Evolutionary conservation across 1,284 basidiomycete species (phyloP).

Genomic region (Paramarasmius palmivorus): DNA sequence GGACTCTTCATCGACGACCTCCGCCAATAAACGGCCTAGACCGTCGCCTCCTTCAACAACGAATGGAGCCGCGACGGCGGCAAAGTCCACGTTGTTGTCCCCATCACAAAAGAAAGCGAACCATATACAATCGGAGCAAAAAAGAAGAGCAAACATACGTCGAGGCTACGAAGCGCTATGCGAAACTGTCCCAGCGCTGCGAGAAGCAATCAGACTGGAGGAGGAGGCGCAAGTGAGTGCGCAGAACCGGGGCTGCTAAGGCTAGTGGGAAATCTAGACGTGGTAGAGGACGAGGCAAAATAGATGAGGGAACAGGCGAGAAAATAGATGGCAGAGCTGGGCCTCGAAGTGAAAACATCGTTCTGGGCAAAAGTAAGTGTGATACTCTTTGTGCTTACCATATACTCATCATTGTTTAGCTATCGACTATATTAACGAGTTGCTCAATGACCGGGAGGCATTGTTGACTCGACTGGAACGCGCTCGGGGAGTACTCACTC

Average conservation of each 20-base stretch:
- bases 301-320: conserved; percentile 48
- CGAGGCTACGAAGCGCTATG: conserved; percentile 86
- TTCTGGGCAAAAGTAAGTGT: conserved; percentile 77
- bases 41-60: conserved; percentile 22
- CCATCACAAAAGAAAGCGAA: conserved; percentile 91
- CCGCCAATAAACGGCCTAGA: conserved; percentile 22
- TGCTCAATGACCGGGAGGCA: conserved; percentile 56
- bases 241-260: conserved; percentile 16
- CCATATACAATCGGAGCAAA: conserved; percentile 89
- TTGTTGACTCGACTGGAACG: conserved; percentile 59
- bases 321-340: conserved; percentile 79
- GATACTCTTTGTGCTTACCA: conserved; percentile 3
- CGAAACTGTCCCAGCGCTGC: conserved; percentile 74
- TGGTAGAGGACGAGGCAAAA: conserved; percentile 30
- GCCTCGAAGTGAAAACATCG: conserved; percentile 83
- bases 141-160: conserved; percentile 88
- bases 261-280: conserved; percentile 30
- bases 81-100: conserved; percentile 59
- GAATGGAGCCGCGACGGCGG: conserved; percentile 16
- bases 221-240: conserved; percentile 39
- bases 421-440: conserved; percentile 77
- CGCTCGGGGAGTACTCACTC: conserved; percentile 56
- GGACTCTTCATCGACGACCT: conserved; percentile 7
- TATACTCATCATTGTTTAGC: conserved; percentile 42
- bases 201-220: conserved; percentile 72